A percentile compares a stretch with the other conserved stretches of the same genome.
These are phyloP conservation scores for Amorphotheca resinae DNA, from an alignment of 495 filamentous ascomycete genomes.

Conservation along the genomic window DNA sequence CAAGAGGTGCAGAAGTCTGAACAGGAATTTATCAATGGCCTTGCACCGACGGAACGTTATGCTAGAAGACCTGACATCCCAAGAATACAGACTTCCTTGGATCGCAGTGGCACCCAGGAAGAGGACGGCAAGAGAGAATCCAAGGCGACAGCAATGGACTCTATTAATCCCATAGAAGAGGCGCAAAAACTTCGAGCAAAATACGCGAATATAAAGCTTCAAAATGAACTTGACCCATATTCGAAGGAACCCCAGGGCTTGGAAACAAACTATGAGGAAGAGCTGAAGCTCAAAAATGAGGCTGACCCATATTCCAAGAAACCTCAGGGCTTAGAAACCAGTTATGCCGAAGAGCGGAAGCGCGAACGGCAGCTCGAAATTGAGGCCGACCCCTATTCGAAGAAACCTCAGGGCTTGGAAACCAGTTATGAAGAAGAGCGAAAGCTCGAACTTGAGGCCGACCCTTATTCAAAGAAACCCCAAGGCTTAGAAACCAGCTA, in stretches of 20 bases:
- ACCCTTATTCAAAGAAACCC: neutral
- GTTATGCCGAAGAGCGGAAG: neutral
- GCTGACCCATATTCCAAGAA: neutral
- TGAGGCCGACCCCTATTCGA: neutral
- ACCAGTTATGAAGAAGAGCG: neutral
- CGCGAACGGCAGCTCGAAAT: neutral
- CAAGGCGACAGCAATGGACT: neutral
- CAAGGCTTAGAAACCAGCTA: neutral
- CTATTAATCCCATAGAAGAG: neutral
- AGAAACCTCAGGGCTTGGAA: neutral
- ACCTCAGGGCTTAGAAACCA: neutral
- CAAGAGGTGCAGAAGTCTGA: conserved; percentile 14
- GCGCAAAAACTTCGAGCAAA: neutral
- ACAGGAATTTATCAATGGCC: conserved; percentile 15
- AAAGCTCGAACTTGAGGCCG: neutral
- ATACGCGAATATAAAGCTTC: neutral
- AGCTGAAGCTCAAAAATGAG: neutral
- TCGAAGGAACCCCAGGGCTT: neutral
- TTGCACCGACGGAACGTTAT: conserved; percentile 5
- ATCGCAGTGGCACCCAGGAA: conserved; percentile 17
- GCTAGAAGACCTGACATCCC: conserved; percentile 13
- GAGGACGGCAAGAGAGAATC: conserved; percentile 1
- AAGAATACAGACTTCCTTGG: conserved; percentile 26
- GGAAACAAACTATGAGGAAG: neutral
- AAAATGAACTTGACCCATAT: neutral